Evolutionary conservation across 2,329 filamentous ascomycete genomes (phyloP).

Genomic region (Chaetomiaceae sp.): DNA sequence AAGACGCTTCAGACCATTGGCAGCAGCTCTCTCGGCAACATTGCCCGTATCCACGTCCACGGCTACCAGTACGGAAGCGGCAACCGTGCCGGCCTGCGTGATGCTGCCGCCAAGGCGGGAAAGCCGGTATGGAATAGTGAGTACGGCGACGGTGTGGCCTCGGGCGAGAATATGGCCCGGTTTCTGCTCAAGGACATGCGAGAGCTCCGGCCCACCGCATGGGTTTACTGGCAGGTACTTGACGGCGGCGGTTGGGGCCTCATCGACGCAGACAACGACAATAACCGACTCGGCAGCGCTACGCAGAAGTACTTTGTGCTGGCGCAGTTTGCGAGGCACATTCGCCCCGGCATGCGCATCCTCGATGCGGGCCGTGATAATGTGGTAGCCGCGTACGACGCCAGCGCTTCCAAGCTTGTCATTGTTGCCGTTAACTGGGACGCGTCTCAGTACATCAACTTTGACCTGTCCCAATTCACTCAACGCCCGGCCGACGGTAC

Average conservation of each 20-base stretch:
- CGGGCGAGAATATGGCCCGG: background rate
- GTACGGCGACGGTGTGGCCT: background rate
- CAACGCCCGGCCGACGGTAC: background rate
- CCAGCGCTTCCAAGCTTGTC: background rate
- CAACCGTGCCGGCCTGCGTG: background rate
- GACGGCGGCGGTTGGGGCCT: constrained; percentile 3
- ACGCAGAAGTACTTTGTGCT: background rate
- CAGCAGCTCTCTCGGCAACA: background rate
- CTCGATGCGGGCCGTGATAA: background rate
- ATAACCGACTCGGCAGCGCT: background rate
- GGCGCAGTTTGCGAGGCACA: constrained; percentile 1
- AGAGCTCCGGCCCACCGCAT: background rate
- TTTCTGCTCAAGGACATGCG: background rate
- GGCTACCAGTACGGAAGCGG: background rate
- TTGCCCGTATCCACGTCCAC: background rate
- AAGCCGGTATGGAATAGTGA: background rate
- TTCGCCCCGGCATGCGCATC: background rate
- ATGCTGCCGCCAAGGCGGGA: background rate
- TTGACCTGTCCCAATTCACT: background rate
- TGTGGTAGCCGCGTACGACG: background rate
- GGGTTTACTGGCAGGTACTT: constrained; percentile 3
- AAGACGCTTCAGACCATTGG: background rate
- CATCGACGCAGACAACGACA: background rate
- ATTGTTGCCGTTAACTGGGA: constrained; percentile 2
- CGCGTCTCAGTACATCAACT: background rate